Base-by-base conservation (phyloP, 2,329 filamentous ascomycete species). In the Colletotrichum sp. region DNA sequence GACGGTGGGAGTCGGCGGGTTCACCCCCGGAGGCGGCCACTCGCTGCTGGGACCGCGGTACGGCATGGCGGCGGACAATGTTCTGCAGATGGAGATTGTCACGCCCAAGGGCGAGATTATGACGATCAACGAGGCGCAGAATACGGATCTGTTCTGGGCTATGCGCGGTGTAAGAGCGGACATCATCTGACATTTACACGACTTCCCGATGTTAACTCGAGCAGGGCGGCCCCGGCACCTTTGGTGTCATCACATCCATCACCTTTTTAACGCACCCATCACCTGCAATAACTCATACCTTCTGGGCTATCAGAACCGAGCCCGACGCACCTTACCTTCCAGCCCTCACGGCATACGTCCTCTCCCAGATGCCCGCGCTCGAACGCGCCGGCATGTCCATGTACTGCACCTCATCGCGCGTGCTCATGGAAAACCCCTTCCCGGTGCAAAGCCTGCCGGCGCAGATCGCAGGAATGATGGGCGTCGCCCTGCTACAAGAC, bases 131-230 rank as follows among this genome's bases (percentile, higher is more conserved):
- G 88, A 89, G 52, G 86, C 88, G 13, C 84, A 89, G 52, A 87
- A 93, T 71, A 73, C 83, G 0, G 91, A 93, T 70, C 82, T 94
- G 1, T 93, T 92, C 81, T 94, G 92, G 92, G 92, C 92, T 0
- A 85, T 93, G 77, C 84, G 89, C 74, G 91, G 92, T 10, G 77
- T 91, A 82, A 82, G 87, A 49, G n/a, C 44, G 21, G 21, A 24
- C 21, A 24, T 24, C 21, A 24, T 24, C 21, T 24, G 21, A 24
- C 21, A 24, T 24, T 24, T 24, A 24, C 21, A 24, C 21, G 21
- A 24, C 21, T 24, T 24, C 21, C 21, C 21, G 21, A 24, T 24
- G 21, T 24, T n/a, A 62, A 62, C 59, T 1, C n/a, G 59, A 15
- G 1, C 52, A 89, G 88, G 90, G 90, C 7, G 91, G 91, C 5